Conservation (phyloP, 306 rosid species). For the Astragalus membranaceus region DNA sequence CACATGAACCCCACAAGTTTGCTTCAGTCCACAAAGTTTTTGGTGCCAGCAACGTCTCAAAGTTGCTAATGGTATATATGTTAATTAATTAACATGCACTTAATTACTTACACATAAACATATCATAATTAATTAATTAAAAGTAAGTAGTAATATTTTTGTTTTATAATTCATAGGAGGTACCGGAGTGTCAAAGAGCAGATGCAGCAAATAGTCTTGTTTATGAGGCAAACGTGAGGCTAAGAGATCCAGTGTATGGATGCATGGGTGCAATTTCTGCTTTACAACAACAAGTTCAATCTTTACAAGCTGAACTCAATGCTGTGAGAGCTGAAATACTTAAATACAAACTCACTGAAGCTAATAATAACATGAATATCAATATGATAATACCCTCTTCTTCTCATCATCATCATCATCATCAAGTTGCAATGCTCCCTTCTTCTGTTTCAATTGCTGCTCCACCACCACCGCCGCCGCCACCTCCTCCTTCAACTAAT, state of each 20-base stretch:
- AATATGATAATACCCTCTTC: conserved; percentile 27
- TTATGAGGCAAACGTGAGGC: conserved; percentile 91
- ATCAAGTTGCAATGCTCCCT: conserved; percentile 36
- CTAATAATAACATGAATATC: conserved; percentile 24
- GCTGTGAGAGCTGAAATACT: conserved; percentile 78
- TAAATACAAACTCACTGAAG: conserved; percentile 71
- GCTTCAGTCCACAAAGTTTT: conserved; percentile 97
- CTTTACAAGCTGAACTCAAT: conserved; percentile 74
- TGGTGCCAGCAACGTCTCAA: conserved; percentile 97
- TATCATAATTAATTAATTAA: neutral
- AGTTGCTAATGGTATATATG: conserved; percentile 79
- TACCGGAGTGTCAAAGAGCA: conserved; percentile 76
- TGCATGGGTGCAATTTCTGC: conserved; percentile 99
- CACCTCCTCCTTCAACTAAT: conserved; percentile 33
- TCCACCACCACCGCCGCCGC: conserved; percentile 38
- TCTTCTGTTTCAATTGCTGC: conserved; percentile 45
- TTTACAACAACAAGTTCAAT: conserved; percentile 85
- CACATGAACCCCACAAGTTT: conserved; percentile 92
- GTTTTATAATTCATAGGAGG: conserved; percentile 48
- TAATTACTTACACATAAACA: neutral
- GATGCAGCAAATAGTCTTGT: conserved; percentile 96
- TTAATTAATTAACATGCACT: neutral
- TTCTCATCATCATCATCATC: conserved; percentile 11
- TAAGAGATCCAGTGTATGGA: conserved; percentile 95
- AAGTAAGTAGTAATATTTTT: neutral